Evolutionary conservation across 257 asterid genomes (phyloP).

Genomic region (Misopates orontium): DNA sequence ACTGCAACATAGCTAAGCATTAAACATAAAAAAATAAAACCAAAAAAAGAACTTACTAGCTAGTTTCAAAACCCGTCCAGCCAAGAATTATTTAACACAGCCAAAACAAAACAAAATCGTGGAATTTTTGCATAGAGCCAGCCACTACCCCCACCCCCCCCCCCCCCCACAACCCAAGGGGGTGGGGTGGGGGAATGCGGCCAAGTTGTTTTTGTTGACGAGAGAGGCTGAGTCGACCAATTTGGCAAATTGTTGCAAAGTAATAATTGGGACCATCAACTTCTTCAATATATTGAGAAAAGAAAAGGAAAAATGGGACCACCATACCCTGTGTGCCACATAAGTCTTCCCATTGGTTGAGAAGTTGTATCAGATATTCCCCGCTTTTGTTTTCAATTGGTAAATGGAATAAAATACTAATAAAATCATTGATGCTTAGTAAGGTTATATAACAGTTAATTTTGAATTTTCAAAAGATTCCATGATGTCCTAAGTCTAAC

Average conservation of each 20-base stretch:
- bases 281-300: too few species aligned
- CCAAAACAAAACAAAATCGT: conserved; percentile 21
- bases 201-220: conserved; percentile 71
- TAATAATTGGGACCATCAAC: neutral
- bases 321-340: conserved; percentile 46
- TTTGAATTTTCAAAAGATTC: conserved; percentile 34
- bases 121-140: conserved; percentile 23
- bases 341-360: conserved; percentile 49
- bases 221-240: neutral
- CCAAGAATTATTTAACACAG: neutral
- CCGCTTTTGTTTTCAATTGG: conserved; percentile 1
- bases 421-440: too few species aligned
- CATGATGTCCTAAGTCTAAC: neutral
- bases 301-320: conserved; percentile 27
- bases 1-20: too few species aligned
- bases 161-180: neutral
- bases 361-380: conserved; percentile 33
- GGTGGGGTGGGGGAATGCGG: conserved; percentile 9
- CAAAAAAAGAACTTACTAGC: conserved; percentile 6
- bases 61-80: conserved; percentile 11
- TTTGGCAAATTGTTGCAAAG: conserved; percentile 7
- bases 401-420: neutral
- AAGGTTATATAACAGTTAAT: neutral
- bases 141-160: neutral
- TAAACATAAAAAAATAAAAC: neutral